phyloP scores from a whole-genome alignment of 169 alveolate species.

The Amoebophrya sp. region DNA sequence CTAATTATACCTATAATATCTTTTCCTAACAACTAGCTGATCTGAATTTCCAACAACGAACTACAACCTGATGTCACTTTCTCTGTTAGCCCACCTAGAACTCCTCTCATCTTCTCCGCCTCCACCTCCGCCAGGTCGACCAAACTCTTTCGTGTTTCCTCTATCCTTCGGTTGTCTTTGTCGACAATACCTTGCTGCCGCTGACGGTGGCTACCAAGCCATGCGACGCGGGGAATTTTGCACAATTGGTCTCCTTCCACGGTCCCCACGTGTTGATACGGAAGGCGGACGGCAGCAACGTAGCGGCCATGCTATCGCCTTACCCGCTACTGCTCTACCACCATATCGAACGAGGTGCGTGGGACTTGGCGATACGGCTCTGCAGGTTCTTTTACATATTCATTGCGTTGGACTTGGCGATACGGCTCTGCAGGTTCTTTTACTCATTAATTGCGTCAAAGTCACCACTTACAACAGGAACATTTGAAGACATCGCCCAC shows the following conservation, averaged over 20 bases:
- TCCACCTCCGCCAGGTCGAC: conserved; percentile 64
- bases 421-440: conserved; percentile 67
- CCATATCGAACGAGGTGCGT: conserved; percentile 61
- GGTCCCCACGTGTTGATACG: neutral
- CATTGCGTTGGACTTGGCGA: conserved; percentile 71
- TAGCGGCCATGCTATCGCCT: neutral
- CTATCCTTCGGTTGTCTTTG: conserved; percentile 67
- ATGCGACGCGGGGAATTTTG: too few species aligned
- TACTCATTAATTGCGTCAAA: too few species aligned
- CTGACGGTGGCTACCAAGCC: neutral
- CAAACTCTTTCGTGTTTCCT: conserved; percentile 65
- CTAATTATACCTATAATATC: too few species aligned
- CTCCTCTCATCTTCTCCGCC: too few species aligned
- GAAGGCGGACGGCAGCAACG: neutral
- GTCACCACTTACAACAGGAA: too few species aligned
- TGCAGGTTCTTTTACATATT: too few species aligned
- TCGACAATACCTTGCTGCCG: neutral
- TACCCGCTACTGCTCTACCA: conserved; percentile 54
- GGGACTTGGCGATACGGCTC: conserved; percentile 69
- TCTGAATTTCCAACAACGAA: too few species aligned
- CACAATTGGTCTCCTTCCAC: neutral
- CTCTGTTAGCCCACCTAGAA: too few species aligned
- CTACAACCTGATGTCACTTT: too few species aligned
- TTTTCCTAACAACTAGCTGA: too few species aligned
- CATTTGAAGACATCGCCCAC: too few species aligned